A percentile compares a stretch with the other conserved stretches of the same genome.
phyloP scores from a whole-genome alignment of 768 basidiomycete species.

The Collybia mongolica region DNA sequence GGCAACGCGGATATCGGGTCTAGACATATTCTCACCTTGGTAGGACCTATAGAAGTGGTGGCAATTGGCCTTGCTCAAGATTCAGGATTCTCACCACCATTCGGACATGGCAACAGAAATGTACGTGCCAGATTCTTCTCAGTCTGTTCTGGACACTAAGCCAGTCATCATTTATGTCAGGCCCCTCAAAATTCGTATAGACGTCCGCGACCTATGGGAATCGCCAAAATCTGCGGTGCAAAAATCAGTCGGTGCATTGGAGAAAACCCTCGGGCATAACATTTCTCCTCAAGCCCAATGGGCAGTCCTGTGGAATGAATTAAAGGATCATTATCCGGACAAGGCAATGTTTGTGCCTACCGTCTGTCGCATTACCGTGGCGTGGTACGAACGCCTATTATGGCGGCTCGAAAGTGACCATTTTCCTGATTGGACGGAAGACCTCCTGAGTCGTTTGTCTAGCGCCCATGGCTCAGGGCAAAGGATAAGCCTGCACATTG shows the following conservation, averaged over 20 bases:
- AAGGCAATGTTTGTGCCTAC: slow-evolving; percentile 31
- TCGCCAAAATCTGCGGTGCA: slow-evolving; percentile 26
- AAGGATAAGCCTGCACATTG: slow-evolving; percentile 23
- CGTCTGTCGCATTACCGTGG: slow-evolving; percentile 26
- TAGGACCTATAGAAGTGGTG: no score
- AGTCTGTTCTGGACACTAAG: background rate
- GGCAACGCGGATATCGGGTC: no score
- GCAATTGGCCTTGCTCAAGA: no score
- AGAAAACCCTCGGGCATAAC: slow-evolving; percentile 29
- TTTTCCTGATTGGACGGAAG: slow-evolving; percentile 33
- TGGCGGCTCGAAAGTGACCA: slow-evolving; percentile 31
- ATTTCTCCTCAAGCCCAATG: slow-evolving; percentile 32
- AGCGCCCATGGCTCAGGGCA: background rate
- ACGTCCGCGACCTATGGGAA: slow-evolving; percentile 29
- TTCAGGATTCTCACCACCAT: no score
- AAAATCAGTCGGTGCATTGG: slow-evolving; percentile 21
- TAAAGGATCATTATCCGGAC: slow-evolving; percentile 30
- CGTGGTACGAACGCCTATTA: slow-evolving; percentile 34
- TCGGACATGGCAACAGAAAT: no score
- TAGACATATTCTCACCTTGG: no score
- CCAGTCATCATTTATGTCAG: slow-evolving; percentile 14
- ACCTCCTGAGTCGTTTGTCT: slow-evolving; percentile 24
- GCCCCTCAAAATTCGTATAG: slow-evolving; percentile 35
- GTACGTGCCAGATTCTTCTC: no score
- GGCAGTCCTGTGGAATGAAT: slow-evolving; percentile 26